Base-by-base conservation (phyloP, 106 monocot species). In the Dactylorhiza incarnata region DNA sequence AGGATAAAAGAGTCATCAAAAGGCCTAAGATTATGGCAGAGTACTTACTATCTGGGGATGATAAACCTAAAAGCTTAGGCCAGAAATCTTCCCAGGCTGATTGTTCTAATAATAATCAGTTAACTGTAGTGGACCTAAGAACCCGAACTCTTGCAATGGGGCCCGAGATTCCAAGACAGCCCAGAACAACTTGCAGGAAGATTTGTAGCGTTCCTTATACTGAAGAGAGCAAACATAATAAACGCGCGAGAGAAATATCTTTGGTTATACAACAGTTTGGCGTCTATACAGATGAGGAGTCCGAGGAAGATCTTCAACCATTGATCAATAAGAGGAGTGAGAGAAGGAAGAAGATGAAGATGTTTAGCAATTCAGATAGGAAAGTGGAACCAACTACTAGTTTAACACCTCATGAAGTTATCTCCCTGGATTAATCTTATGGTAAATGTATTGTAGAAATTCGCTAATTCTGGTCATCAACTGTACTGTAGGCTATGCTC, bases 271-370 rank as follows among this genome's bases (percentile, higher is more conserved):
- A 72, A 49, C 17, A 49, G 10, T 72, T 72, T 49, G 72, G 72
- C 9, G 72, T 72, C 9, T 72, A 24, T 49, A 72, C 72, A 23
- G 73, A 82, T 46, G 91, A 84, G 63, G 82, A 78, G 22, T 81
- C 62, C 13, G 79, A 79, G 25, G 81, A 85, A 75, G 84, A 84
- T 15, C 55, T 55, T 1, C 73, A 83, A 65, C 89, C 89, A 13
- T 69, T 89, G 72, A 48, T 87, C 24, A 87, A 92, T 53, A 92
- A 83, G 52, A 92, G 86, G 82, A 83, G 82, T 7, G 79, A 82
- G 51, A 84, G 84, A 45, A 88, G 85, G 48, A 88, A 81, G 59
- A 86, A 24, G 53, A 58, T 72, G 20, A 85, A 80, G 74, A 26
- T 77, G 51, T 44, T 71, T 48, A 76, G 77, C 16, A 37, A 37